Evolutionary conservation across 1,284 basidiomycete genomes (phyloP).

Genomic region (Microstroma glucosiphilum): DNA sequence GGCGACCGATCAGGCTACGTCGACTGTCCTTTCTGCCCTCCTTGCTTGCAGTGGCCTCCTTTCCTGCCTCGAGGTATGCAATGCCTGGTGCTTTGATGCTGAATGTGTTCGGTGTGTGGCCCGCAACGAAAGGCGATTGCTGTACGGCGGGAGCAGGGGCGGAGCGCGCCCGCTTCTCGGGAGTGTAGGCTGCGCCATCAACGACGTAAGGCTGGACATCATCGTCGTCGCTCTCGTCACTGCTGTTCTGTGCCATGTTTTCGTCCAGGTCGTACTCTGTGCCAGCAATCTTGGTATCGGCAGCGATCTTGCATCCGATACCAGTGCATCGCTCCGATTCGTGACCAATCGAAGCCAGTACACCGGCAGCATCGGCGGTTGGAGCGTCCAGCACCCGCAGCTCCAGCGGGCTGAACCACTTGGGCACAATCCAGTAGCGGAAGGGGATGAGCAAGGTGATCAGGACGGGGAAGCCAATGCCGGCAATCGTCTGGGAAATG

Average conservation of each 20-base stretch:
- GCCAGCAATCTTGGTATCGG: conserved; percentile 39
- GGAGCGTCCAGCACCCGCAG: conserved; percentile 78
- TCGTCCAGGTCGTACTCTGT: conserved; percentile 19
- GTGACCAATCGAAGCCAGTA: conserved; percentile 41
- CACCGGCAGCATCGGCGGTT: conserved; percentile 59
- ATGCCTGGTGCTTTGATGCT: not conserved
- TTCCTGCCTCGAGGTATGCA: not conserved
- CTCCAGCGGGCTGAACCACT: conserved; percentile 72
- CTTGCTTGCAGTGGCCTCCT: not conserved
- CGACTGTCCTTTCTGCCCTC: not conserved
- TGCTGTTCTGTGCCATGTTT: conserved; percentile 12
- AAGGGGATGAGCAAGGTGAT: conserved; percentile 82
- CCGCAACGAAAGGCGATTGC: not conserved
- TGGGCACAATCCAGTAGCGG: conserved; percentile 67
- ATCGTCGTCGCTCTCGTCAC: conserved; percentile 9
- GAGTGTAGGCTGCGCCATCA: conserved; percentile 9
- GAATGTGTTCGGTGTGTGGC: not conserved
- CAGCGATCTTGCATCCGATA: conserved; percentile 27
- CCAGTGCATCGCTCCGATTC: conserved; percentile 37
- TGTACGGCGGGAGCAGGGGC: conserved; percentile 2
- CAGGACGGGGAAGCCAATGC: conserved; percentile 81
- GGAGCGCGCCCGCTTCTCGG: conserved; percentile 4
- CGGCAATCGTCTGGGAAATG: conserved; percentile 74
- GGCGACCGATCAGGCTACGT: conserved; percentile 1
- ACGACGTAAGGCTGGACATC: conserved; percentile 1